Base-by-base conservation (phyloP, 768 basidiomycete species). In the Phaeolepiota aurea region DNA sequence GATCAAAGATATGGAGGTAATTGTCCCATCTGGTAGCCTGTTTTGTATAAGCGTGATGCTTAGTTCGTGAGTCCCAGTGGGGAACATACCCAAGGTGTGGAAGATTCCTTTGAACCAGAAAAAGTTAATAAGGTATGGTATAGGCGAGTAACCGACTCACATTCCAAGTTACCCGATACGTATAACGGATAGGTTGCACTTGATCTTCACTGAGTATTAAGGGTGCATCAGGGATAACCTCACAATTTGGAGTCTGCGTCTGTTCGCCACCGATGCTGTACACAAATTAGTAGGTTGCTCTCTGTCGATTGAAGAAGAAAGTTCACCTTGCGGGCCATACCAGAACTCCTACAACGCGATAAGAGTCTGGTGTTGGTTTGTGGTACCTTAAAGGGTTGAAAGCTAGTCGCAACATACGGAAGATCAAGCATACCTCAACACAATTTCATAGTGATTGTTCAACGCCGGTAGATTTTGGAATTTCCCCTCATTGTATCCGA, bases 21-120 rank as follows among this genome's bases (percentile, higher is more conserved):
- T 84, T 85, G 56, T 98, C 94, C 93, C 94, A 98, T 38, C 94
- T 73, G 3, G 92, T 88, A 3, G 91, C 93, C 89, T 90, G 41
- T 28, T 35, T n/a, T 3, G 30, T 46, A 5, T 34, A 19, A 28
- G 7, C 25, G 25, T 28, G 25, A 28, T 28, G 7, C 7, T 28
- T 28, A 28, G n/a, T 28, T n/a, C n/a, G n/a, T n/a, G n/a, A n/a
- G n/a, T n/a, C 25, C 7, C 25, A 7, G 25, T 28, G 25, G 36
- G n/a, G 11, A 20, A 49, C 56, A 40, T 58, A 81, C 83, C 87
- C 87, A 91, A 39, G 85, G 83, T 9, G 86, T 88, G 45, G 81
- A 77, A 19, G 90, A 93, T 74, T 81, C 72, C 87, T 90, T 46
- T 21, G 37, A 21, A 15, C 20, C 37, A 30, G 33, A 43, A n/a